Evolutionary conservation across 139 green algal species (phyloP).

Genomic region (Nannochloris sp.): DNA sequence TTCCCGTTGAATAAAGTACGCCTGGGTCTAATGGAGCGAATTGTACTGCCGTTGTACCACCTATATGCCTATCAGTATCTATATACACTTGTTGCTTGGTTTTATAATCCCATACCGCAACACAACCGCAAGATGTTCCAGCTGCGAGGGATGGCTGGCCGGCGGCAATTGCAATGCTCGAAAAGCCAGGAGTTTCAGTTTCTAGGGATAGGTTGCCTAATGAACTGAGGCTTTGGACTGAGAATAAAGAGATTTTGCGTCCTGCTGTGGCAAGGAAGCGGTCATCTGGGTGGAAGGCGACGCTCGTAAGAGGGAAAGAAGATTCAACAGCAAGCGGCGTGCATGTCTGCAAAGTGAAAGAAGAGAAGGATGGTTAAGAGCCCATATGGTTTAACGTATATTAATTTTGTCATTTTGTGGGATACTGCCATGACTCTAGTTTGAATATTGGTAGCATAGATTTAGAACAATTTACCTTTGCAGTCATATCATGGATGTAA

Average conservation of each 20-base stretch:
- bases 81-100: background rate
- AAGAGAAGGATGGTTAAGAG: background rate
- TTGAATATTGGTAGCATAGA: too few relatives aligned
- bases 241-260: background rate
- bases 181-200: background rate
- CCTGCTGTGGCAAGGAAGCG: slow-evolving; percentile 14
- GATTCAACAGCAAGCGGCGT: background rate
- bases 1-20: background rate
- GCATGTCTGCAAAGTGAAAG: background rate
- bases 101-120: slow-evolving; percentile 20
- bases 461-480: slow-evolving; percentile 11
- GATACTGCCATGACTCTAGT: too few relatives aligned
- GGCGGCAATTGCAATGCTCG: background rate
- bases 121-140: background rate
- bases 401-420: too few relatives aligned
- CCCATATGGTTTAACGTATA: background rate
- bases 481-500: slow-evolving; percentile 19
- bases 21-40: slow-evolving; percentile 12
- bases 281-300: slow-evolving; percentile 25
- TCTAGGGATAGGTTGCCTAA: background rate
- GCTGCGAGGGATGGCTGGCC: background rate
- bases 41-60: background rate
- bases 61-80: slow-evolving; percentile 2
- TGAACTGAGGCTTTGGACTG: background rate
- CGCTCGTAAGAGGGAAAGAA: background rate